Evolutionary conservation across 345 rosid genomes (phyloP), one percentile per base, ranked within the genome.

Genomic region (Laguncularia racemosa): DNA sequence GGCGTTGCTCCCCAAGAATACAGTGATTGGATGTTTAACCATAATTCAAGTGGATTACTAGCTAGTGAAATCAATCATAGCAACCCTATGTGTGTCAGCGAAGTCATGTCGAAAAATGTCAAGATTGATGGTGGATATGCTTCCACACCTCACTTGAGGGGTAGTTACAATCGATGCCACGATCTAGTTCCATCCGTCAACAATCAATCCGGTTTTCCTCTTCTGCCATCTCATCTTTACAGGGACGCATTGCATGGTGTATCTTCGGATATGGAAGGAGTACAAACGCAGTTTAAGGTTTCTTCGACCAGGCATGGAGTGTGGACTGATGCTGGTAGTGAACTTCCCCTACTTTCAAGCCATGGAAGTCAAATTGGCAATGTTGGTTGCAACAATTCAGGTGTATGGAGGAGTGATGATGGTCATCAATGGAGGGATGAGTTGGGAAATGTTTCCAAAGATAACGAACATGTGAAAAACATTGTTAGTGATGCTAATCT

Each of bases 71-170:
- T 44, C 53, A 72, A 70, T 62, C 77, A 73, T 19, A 76, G 61
- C 53, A 46, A 68, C 57, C 47, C 64, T 48, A 20, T 68, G 67
- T 63, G 63, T 60, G 64, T 55, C 16, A 72, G 71, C 28, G 71
- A 71, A 40, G 78, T 71, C 71, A 16, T 73, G 67, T 72, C 81
- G 58, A 78, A 67, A 70, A 70, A 71, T 50, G 48, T 67, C 28
- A 23, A 23, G 28, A 23, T 23, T 6, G 28, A 23, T 23, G 28
- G 28, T 23, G 28, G 28, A 23, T 23, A 23, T 45, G 20, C 74
- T 6, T 51, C 69, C 45, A 26, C 57, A 26, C 75, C 62, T 16
- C 56, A 20, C 61, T 62, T 62, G 44, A 21, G 26, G 17, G 62
- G 62, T 6, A 33, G 26, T 16, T 13, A 14, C 8, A 48, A 46